phyloP scores from a whole-genome alignment of 495 filamentous ascomycete genomes.

The Apiosordaria backusii region DNA sequence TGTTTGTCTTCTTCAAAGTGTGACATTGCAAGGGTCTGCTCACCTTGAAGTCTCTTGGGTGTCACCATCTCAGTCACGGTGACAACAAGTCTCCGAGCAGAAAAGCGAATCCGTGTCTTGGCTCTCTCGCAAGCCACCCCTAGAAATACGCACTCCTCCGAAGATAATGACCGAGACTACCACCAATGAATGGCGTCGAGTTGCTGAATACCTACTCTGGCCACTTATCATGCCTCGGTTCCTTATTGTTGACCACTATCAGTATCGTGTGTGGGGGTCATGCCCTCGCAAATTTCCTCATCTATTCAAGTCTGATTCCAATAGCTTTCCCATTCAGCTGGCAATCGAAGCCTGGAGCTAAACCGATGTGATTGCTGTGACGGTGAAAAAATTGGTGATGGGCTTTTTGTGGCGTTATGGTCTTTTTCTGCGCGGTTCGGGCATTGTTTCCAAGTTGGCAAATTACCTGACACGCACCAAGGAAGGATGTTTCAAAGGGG shows the following conservation, averaged over 20 bases:
- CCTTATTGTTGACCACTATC: background rate
- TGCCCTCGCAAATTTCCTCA: background rate
- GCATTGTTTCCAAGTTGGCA: background rate
- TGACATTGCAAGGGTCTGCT: too few relatives aligned
- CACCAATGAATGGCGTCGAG: background rate
- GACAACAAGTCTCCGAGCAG: too few relatives aligned
- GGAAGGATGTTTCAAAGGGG: background rate
- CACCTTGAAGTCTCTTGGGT: too few relatives aligned
- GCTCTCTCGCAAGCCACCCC: too few relatives aligned
- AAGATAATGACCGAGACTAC: background rate
- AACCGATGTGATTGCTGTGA: background rate
- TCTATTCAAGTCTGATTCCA: background rate
- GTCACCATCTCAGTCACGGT: too few relatives aligned
- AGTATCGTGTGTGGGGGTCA: background rate
- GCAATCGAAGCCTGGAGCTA: background rate
- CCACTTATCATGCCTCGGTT: too few relatives aligned
- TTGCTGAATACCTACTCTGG: background rate
- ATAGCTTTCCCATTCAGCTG: background rate
- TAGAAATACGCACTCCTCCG: background rate
- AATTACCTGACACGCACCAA: background rate
- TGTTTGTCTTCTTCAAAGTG: too few relatives aligned
- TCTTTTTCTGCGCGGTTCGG: background rate
- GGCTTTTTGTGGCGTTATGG: background rate
- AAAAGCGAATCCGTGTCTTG: too few relatives aligned
- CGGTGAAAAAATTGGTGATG: background rate